These are phyloP conservation scores for Cyberlindnera mycetangii DNA, from an alignment of 805 yeast genomes.

Conservation along the genomic window DNA sequence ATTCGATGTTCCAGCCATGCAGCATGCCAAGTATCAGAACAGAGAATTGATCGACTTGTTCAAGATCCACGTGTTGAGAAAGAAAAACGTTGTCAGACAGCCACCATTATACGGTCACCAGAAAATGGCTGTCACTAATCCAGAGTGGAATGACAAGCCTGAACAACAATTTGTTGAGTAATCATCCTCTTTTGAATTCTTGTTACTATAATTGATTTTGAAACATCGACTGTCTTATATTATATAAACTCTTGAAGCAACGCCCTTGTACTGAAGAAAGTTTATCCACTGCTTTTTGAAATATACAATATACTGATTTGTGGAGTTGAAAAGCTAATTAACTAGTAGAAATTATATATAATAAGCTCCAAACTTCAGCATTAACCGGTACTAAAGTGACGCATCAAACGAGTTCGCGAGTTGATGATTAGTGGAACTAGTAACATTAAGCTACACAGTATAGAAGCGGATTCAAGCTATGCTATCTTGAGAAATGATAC, in stretches of 20 bases:
- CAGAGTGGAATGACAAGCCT: slow-evolving; percentile 61
- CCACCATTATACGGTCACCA: slow-evolving; percentile 57
- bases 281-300: no score
- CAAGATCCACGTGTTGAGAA: slow-evolving; percentile 46
- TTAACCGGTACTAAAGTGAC: background rate
- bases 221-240: no score
- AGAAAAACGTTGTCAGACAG: slow-evolving; percentile 42
- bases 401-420: slow-evolving; percentile 1
- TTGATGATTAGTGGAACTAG: no score
- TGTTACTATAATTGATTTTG: no score
- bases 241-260: background rate
- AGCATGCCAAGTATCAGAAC: slow-evolving; percentile 52
- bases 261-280: background rate
- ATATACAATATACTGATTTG: background rate
- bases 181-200: slow-evolving; percentile 1
- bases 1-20: slow-evolving; percentile 53
- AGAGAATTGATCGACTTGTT: slow-evolving; percentile 40
- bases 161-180: slow-evolving; percentile 50
- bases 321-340: no score
- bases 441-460: no score
- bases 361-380: background rate
- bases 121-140: slow-evolving; percentile 57
- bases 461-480: no score
- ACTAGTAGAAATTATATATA: no score
- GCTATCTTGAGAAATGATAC: no score